Evolutionary conservation across 75 land plant species (phyloP), one percentile per base, ranked within the genome.

Genomic region (Chamaecyparis obtusa): DNA sequence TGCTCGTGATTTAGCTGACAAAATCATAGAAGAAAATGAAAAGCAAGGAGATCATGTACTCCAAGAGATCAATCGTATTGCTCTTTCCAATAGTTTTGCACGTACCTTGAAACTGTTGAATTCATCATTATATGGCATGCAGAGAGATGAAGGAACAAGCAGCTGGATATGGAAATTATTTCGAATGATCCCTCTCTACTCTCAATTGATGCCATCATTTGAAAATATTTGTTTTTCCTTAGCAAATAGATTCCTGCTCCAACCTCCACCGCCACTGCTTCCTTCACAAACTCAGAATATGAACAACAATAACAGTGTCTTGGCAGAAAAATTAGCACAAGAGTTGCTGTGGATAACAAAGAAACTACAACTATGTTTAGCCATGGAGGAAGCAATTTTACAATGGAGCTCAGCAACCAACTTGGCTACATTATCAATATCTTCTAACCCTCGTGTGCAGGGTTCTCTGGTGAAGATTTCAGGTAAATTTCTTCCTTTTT

Each of bases 271-370:
- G 69, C 76, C 43, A 46, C 88, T 46, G 37, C 60, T 56, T 11
- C 10, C 82, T 89, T 81, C 80, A 10, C 90, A 44, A 75, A 9
- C 79, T 7, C 72, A 83, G 32, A 60, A 8, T 55, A 69, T 32
- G 37, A n/a, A 57, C 44, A 84, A 49, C 33, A 88, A 92, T 43
- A 75, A 86, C 57, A 83, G 49, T 69, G 89, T 90, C 15, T 56
- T 89, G 76, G 97, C 95, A 16, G 99, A 96, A 91, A 98, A 98
- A 91, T 85, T 94, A 91, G 97, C 96, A 41, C 94, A 93, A 54
- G 99, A 98, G 91, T 87, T 94, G 83, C 88, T 98, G 33, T 98
- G 99, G 99, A 55, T 98, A 60, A 93, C 96, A 55, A 86, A 92
- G 90, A 96, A 93, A 89, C 75, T 98, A 92, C 90, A 64, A 44